Conservation (phyloP, 1,284 basidiomycete species). For the Sporisorium exsertum region DNA sequence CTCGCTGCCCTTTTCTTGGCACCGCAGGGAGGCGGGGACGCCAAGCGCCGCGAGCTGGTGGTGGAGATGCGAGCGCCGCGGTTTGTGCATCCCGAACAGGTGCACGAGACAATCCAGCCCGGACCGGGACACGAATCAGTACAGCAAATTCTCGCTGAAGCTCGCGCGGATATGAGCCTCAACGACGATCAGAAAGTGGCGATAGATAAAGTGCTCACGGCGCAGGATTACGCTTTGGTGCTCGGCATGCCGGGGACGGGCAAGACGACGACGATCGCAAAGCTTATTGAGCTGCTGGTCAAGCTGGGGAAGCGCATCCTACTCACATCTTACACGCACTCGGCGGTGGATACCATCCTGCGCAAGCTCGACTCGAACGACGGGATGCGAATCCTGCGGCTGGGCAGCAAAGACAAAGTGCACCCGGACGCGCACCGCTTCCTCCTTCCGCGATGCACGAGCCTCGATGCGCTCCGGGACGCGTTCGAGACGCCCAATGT, state of each 20-base stretch:
- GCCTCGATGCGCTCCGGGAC: slow-evolving; percentile 74
- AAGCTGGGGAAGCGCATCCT: slow-evolving; percentile 85
- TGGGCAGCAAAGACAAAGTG: slow-evolving; percentile 93
- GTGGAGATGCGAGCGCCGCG: slow-evolving; percentile 82
- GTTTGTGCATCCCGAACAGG: slow-evolving; percentile 70
- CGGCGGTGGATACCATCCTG: slow-evolving; percentile 94
- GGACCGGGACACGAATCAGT: slow-evolving; percentile 1
- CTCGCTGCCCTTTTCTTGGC: slow-evolving; percentile 86
- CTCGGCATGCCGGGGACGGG: slow-evolving; percentile 99
- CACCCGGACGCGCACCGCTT: slow-evolving; percentile 73
- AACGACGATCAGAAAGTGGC: slow-evolving; percentile 83
- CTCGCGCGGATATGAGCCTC: slow-evolving; percentile 70
- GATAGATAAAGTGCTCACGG: slow-evolving; percentile 79
- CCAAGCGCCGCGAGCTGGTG: slow-evolving; percentile 77
- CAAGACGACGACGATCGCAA: slow-evolving; percentile 94
- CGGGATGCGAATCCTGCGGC: slow-evolving; percentile 75
- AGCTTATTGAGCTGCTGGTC: slow-evolving; percentile 84
- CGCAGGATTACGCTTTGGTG: slow-evolving; percentile 89
- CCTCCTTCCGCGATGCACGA: slow-evolving; percentile 74
- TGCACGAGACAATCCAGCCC: background rate
- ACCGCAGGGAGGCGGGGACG: slow-evolving; percentile 71
- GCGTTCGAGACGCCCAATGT: slow-evolving; percentile 87
- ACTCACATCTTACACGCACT: slow-evolving; percentile 93
- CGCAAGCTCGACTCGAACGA: slow-evolving; percentile 75
- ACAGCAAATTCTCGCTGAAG: background rate